Evolutionary conservation across 805 yeast genomes (phyloP).

Genomic region (Candida mattraensis): DNA sequence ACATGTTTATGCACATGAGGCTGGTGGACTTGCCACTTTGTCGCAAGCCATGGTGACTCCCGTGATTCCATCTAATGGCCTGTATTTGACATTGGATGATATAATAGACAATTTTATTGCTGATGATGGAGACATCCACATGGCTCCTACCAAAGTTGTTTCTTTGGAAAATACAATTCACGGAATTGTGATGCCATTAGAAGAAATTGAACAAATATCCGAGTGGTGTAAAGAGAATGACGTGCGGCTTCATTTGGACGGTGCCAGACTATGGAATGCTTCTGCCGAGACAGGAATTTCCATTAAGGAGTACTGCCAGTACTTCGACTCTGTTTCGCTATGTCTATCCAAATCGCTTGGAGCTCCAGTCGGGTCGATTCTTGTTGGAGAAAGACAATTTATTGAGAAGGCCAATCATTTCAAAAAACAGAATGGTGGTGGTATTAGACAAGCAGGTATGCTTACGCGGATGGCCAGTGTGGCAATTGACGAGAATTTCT

Average conservation of each 20-base stretch:
- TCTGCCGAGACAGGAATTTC: slow-evolving; percentile 68
- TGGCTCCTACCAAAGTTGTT: slow-evolving; percentile 80
- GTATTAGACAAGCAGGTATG: slow-evolving; percentile 83
- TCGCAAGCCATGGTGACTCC: slow-evolving; percentile 90
- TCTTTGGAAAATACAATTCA: slow-evolving; percentile 85
- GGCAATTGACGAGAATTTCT: slow-evolving; percentile 72
- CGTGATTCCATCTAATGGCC: slow-evolving; percentile 71
- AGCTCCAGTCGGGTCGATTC: slow-evolving; percentile 86
- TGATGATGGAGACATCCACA: slow-evolving; percentile 82
- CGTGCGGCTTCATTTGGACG: slow-evolving; percentile 77
- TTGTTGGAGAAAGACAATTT: slow-evolving; percentile 63
- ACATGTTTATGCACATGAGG: slow-evolving; percentile 80
- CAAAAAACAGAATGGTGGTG: slow-evolving; percentile 89
- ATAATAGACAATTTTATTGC: slow-evolving; percentile 55
- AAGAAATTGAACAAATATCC: slow-evolving; percentile 67
- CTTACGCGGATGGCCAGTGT: slow-evolving; percentile 72
- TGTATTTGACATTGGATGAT: slow-evolving; percentile 76
- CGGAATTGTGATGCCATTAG: slow-evolving; percentile 75
- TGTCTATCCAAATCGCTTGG: slow-evolving; percentile 87
- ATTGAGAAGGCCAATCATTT: slow-evolving; percentile 75
- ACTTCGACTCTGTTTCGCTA: slow-evolving; percentile 81
- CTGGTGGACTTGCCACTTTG: slow-evolving; percentile 83
- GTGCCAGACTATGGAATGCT: slow-evolving; percentile 90
- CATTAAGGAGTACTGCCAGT: slow-evolving; percentile 65
- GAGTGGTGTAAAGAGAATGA: slow-evolving; percentile 62